A percentile compares a stretch with the other conserved stretches of the same genome.
Conservation (phyloP, 2,329 filamentous ascomycete species). For the Drechslerella stenobrocha region DNA sequence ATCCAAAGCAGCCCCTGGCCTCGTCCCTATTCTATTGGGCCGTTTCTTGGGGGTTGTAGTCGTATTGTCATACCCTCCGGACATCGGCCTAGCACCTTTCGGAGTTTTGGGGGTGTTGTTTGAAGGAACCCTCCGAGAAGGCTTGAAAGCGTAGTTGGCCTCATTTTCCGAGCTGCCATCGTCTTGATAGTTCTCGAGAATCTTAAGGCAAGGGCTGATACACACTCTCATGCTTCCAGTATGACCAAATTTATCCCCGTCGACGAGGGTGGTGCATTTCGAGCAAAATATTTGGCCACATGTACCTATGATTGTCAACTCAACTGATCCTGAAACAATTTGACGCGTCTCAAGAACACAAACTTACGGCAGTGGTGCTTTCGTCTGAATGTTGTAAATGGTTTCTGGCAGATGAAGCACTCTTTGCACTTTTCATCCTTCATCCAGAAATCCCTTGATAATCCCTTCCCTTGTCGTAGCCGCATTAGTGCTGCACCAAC, state of each 20-base stretch:
- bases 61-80: constrained; percentile 57
- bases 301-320: constrained; percentile 56
- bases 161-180: constrained; percentile 44
- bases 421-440: constrained; percentile 97
- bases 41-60: constrained; percentile 33
- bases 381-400: constrained; percentile 88
- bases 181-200: constrained; percentile 76
- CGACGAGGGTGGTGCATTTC: constrained; percentile 90
- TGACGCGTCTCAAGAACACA: constrained; percentile 6
- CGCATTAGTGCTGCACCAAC: constrained; percentile 58
- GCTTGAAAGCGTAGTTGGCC: constrained; percentile 42
- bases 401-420: constrained; percentile 86
- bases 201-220: constrained; percentile 78
- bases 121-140: constrained; percentile 20
- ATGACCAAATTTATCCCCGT: constrained; percentile 84
- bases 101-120: constrained; percentile 34
- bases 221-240: constrained; percentile 83
- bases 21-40: constrained; percentile 27
- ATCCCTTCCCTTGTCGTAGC: constrained; percentile 75
- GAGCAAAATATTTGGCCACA: constrained; percentile 99
- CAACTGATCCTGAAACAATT: neutral
- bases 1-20: constrained; percentile 31
- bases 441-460: constrained; percentile 99
- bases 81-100: constrained; percentile 30
- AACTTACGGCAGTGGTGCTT: constrained; percentile 89